A percentile compares a stretch with the other conserved stretches of the same genome.
Evolutionary conservation across 78 protist genomes (phyloP).

Genomic region (Cavenderia fasciculata): DNA sequence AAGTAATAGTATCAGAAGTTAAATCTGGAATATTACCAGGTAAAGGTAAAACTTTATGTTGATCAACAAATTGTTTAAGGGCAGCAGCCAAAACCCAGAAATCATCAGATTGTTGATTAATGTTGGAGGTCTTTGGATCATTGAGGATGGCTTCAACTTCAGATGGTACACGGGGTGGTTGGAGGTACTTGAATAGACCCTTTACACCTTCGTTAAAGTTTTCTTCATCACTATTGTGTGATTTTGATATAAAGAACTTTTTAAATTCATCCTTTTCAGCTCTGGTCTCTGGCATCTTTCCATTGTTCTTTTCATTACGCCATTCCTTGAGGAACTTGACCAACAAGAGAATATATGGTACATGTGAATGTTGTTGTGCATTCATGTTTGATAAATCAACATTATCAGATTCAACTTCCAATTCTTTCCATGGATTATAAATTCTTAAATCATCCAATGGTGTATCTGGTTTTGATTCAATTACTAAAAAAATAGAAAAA

Average conservation of each 20-base stretch:
- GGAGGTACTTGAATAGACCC: constrained; percentile 48
- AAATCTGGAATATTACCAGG: constrained; percentile 91
- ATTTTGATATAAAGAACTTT: constrained; percentile 9
- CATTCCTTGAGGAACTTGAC: constrained; percentile 47
- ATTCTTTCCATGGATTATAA: constrained; percentile 76
- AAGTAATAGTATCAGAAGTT: constrained; percentile 81
- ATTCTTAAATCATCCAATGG: constrained; percentile 84
- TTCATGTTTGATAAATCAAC: constrained; percentile 51
- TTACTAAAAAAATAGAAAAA: constrained; percentile 25
- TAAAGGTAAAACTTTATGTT: constrained; percentile 84
- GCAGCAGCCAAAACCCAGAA: constrained; percentile 91
- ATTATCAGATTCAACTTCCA: constrained; percentile 28
- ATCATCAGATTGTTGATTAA: constrained; percentile 4
- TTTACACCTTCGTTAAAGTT: constrained; percentile 84
- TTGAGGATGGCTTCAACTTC: constrained; percentile 39
- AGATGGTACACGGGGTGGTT: constrained; percentile 60
- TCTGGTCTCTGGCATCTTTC: constrained; percentile 51
- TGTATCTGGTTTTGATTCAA: constrained; percentile 87
- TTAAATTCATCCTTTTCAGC: constrained; percentile 85
- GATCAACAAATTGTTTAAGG: constrained; percentile 73
- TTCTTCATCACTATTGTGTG: constrained; percentile 49
- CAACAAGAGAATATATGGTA: constrained; percentile 81
- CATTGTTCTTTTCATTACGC: constrained; percentile 28
- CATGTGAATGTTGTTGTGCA: constrained; percentile 68
- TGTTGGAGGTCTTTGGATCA: constrained; percentile 33